Base-by-base conservation (phyloP, 345 rosid species). In the Eucalyptus regnans region DNA sequence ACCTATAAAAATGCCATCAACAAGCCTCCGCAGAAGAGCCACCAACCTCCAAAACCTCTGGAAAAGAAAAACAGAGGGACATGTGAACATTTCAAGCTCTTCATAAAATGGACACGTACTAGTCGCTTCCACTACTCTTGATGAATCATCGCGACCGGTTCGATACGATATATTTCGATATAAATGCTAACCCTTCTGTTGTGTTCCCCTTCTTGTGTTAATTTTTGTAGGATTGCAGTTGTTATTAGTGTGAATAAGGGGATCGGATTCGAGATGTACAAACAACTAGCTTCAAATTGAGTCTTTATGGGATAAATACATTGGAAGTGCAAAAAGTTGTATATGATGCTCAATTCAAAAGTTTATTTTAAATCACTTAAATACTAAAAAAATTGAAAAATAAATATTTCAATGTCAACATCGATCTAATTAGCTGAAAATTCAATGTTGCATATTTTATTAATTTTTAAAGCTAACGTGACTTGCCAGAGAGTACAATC, bases 171-270 rank as follows among this genome's bases (percentile, higher is more conserved):
- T 4, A 37, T 68, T 68, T 31, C 44, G 7, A 18, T 5, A 17
- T 17, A 17, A 33, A 33, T 9, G 44, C 44, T 4, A 3, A 33
- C 80, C 80, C 23, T 33, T 68, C 5, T 68, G 15, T 10, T 68
- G 5, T 33, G 37, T 22, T 68, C 37, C 44, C 11, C 6, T 33
- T 17, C 11, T 18, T 17, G 7, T 68, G 80, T 33, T 68, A 33
- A 68, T 68, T 17, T 68, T 33, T 2, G 23, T 62, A 89, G 88
- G 88, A 52, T 89, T 33, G 92, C 90, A 12, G 92, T 66, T 14
- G 90, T 90, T 52, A 89, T 89, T 3, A 89, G 92, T 25, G 92
- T 44, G 15, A 90, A 90, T 58, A 90, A 90, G 68, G 90, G 92
- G 62, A 46, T 90, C 37, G 89, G 92, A 17, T 54, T 89, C 9